These are phyloP conservation scores for Pseudofabraea citricarpa DNA, from an alignment of 2,329 filamentous ascomycete genomes.

Conservation along the genomic window DNA sequence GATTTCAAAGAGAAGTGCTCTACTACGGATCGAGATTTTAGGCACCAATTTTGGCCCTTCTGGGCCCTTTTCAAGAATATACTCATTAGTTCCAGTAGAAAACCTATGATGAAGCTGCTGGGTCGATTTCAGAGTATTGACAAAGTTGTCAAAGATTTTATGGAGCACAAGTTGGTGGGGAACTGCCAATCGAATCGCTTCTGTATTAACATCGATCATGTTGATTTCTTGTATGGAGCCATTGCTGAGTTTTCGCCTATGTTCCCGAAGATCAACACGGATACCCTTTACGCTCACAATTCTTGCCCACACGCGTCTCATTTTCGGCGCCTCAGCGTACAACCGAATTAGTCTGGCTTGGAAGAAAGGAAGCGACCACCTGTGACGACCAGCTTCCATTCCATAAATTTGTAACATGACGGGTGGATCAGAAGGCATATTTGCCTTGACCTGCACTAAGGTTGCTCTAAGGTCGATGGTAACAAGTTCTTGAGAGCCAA, in stretches of 20 bases:
- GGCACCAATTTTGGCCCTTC: slow-evolving; percentile 84
- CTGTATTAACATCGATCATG: slow-evolving; percentile 77
- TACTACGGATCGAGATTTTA: slow-evolving; percentile 76
- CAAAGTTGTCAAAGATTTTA: slow-evolving; percentile 87
- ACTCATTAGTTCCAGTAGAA: slow-evolving; percentile 80
- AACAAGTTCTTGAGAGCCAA: slow-evolving; percentile 55
- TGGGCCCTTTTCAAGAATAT: slow-evolving; percentile 79
- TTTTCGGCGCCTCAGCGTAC: slow-evolving; percentile 80
- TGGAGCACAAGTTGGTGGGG: slow-evolving; percentile 89
- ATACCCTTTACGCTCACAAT: slow-evolving; percentile 78
- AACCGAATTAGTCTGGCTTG: slow-evolving; percentile 74
- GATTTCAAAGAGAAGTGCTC: slow-evolving; percentile 81
- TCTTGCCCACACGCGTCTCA: slow-evolving; percentile 80
- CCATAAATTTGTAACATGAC: slow-evolving; percentile 87
- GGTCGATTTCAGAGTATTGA: slow-evolving; percentile 81
- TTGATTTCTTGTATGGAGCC: slow-evolving; percentile 65
- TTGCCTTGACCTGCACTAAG: slow-evolving; percentile 82
- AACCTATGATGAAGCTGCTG: slow-evolving; percentile 93
- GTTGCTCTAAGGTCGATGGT: slow-evolving; percentile 78
- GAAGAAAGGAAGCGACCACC: slow-evolving; percentile 82
- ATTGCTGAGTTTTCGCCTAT: slow-evolving; percentile 59
- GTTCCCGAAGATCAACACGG: slow-evolving; percentile 75
- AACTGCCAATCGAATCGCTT: slow-evolving; percentile 81
- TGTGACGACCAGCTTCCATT: slow-evolving; percentile 76
- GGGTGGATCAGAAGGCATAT: slow-evolving; percentile 82